A percentile compares a stretch with the other conserved stretches of the same genome.
These are phyloP conservation scores for Neurospora tetrasperma DNA, from an alignment of 495 filamentous ascomycete genomes.

Conservation along the genomic window DNA sequence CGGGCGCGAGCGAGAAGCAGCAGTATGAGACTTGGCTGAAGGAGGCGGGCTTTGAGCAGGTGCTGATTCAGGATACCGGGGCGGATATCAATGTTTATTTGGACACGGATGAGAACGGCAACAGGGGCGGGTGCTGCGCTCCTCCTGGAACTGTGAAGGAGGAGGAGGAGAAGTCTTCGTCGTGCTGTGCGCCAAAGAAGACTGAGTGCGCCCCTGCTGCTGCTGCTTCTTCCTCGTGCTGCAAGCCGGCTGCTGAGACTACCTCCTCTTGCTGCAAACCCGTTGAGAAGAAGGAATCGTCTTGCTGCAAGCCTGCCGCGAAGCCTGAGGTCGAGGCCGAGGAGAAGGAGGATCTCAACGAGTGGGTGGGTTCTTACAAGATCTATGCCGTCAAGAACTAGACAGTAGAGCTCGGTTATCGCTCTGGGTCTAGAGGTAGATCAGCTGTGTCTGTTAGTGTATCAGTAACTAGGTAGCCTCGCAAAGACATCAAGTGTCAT, in stretches of 20 bases:
- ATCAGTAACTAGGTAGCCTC: too few species aligned
- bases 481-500: too few species aligned
- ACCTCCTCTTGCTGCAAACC: slow-evolving; percentile 2
- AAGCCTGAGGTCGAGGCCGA: neutral
- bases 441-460: neutral
- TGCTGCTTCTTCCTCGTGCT: neutral
- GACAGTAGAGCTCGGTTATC: neutral
- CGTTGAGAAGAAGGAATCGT: neutral
- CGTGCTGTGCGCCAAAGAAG: neutral
- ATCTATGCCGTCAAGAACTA: slow-evolving; percentile 33
- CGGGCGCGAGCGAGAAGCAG: slow-evolving; percentile 43
- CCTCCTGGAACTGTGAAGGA: neutral
- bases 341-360: slow-evolving; percentile 32
- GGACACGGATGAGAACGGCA: slow-evolving; percentile 17
- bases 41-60: slow-evolving; percentile 39
- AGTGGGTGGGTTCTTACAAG: slow-evolving; percentile 40
- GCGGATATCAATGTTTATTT: slow-evolving; percentile 52
- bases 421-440: neutral
- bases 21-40: slow-evolving; percentile 48
- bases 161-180: neutral
- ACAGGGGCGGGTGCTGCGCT: slow-evolving; percentile 6
- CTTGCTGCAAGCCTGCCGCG: slow-evolving; percentile 4
- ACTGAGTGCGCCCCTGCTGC: neutral
- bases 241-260: neutral
- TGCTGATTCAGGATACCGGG: slow-evolving; percentile 29